Percentiles rank a stretch among this genome's conserved stretches.
Evolutionary conservation across 1,139 yeast species (phyloP).

Genomic region (Kodamaea sp.): DNA sequence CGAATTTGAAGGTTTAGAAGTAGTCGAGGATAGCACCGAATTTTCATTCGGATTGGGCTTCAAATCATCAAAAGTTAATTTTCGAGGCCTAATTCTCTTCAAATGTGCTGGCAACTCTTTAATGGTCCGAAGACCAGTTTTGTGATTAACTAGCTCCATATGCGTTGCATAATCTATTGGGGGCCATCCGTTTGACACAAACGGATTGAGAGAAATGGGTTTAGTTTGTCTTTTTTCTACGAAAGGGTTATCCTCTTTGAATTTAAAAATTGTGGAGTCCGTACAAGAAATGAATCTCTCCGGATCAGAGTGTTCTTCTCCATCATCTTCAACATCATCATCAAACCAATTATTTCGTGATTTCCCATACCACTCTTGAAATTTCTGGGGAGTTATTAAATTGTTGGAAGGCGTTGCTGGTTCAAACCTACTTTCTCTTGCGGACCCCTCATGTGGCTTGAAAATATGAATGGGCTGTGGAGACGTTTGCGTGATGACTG

Average conservation of each 20-base stretch:
- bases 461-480: no score
- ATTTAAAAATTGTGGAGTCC: no score
- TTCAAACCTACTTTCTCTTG: no score
- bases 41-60: no score
- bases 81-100: conserved; percentile 28
- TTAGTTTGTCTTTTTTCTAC: neutral
- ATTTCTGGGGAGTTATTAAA: conserved; percentile 11
- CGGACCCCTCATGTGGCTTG: no score
- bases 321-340: conserved; percentile 15
- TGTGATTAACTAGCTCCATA: conserved; percentile 28
- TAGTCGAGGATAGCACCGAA: no score
- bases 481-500: no score
- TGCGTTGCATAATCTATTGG: conserved; percentile 26
- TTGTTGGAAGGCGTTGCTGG: conserved; percentile 12
- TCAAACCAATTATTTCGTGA: conserved; percentile 5
- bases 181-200: conserved; percentile 1
- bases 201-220: no score
- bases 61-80: conserved; percentile 22
- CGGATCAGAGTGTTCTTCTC: no score
- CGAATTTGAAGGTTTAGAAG: neutral
- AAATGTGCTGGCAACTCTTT: conserved; percentile 22
- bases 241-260: no score
- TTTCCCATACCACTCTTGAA: conserved; percentile 12
- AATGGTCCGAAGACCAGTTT: conserved; percentile 27
- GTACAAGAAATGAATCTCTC: no score